A percentile compares a stretch with the other conserved stretches of the same genome.
Conservation (phyloP, 2,329 filamentous ascomycete species). For the Alternaria dauci region DNA sequence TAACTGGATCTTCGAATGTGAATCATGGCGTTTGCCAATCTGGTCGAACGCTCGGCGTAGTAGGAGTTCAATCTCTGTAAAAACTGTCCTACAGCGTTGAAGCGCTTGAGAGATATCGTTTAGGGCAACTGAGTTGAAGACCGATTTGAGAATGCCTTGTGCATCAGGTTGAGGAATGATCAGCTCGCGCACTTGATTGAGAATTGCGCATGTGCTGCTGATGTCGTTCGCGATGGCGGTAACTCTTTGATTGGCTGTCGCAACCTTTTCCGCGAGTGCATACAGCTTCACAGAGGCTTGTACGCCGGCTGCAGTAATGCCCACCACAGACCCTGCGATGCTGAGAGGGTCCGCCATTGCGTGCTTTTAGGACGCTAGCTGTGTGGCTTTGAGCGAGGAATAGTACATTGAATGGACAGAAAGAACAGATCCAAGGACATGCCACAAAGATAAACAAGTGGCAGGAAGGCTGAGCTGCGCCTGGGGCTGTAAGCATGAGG, state of each 20-base stretch:
- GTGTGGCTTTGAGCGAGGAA: too few relatives aligned
- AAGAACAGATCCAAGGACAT: too few relatives aligned
- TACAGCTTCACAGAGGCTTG: constrained; percentile 14
- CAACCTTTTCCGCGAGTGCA: constrained; percentile 17
- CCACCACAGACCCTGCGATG: constrained; percentile 15
- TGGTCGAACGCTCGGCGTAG: neutral
- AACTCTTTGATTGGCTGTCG: constrained; percentile 4
- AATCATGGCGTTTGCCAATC: neutral
- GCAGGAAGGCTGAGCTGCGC: too few relatives aligned
- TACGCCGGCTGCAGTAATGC: constrained; percentile 12
- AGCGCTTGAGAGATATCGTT: neutral
- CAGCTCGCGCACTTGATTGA: constrained; percentile 17
- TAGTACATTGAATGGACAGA: too few relatives aligned
- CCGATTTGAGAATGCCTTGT: constrained; percentile 6
- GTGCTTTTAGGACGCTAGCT: neutral
- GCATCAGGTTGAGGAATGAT: constrained; percentile 8
- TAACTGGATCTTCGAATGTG: neutral
- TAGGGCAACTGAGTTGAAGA: constrained; percentile 8
- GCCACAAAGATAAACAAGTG: too few relatives aligned
- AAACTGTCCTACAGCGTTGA: neutral
- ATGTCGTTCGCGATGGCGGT: constrained; percentile 19
- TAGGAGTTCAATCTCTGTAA: neutral
- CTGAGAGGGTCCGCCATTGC: constrained; percentile 23
- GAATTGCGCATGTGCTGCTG: constrained; percentile 15
- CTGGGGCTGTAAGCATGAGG: too few relatives aligned